These are phyloP conservation scores for Russula griseocarnosa DNA, from an alignment of 768 basidiomycete genomes.

Conservation along the genomic window DNA sequence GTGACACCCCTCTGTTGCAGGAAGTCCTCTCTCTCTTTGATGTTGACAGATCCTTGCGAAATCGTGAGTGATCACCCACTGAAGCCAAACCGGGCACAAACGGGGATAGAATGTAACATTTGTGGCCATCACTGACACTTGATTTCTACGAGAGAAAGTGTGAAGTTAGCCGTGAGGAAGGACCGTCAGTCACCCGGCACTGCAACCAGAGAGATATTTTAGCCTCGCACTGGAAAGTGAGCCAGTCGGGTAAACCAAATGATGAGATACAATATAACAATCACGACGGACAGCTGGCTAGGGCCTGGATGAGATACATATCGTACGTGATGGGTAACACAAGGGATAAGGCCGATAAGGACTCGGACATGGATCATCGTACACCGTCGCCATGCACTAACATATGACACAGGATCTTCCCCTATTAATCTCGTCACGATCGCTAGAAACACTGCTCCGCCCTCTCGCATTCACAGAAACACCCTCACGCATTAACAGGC, in stretches of 20 bases:
- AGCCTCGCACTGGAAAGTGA: background rate
- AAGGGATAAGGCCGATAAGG: background rate
- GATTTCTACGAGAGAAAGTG: background rate
- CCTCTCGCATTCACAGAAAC: conserved; percentile 47
- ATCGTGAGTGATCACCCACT: conserved; percentile 7
- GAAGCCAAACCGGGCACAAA: conserved; percentile 6
- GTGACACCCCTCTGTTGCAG: conserved; percentile 18
- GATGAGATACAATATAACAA: conserved; percentile 1
- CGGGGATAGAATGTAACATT: conserved; percentile 41
- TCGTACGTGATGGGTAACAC: background rate
- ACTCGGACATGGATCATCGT: conserved; percentile 16
- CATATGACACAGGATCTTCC: conserved; percentile 27
- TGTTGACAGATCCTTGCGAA: too few relatives aligned
- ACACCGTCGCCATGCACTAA: conserved; percentile 4
- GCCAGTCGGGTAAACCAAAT: conserved; percentile 5
- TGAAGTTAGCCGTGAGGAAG: background rate
- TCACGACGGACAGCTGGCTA: background rate
- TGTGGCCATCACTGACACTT: conserved; percentile 33
- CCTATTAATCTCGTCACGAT: conserved; percentile 12
- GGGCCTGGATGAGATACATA: conserved; percentile 13
- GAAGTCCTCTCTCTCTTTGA: conserved; percentile 17
- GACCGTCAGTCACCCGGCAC: too few relatives aligned
- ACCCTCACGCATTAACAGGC: conserved; percentile 92
- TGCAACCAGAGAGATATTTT: background rate
- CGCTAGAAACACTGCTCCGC: conserved; percentile 33